Conservation (phyloP, 1,139 yeast genomes). For the Suhomyces guaymorum region DNA sequence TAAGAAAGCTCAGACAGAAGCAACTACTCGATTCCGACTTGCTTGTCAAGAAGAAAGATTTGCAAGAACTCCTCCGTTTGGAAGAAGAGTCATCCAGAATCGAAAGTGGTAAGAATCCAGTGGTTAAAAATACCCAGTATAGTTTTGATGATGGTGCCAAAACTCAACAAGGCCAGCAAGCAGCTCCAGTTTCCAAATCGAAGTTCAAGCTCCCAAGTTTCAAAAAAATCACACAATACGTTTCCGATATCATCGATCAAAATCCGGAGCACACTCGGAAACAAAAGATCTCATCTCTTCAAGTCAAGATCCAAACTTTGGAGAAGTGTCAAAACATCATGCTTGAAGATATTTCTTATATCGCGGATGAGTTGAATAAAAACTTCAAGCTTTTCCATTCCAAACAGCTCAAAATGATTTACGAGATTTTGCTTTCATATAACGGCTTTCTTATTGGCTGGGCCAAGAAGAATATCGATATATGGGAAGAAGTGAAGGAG, state of each 20-base stretch:
- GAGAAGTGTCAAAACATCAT: slow-evolving; percentile 62
- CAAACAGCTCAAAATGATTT: slow-evolving; percentile 47
- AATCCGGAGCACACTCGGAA: slow-evolving; percentile 69
- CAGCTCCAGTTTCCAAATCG: slow-evolving; percentile 2
- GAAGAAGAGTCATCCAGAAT: slow-evolving; percentile 44
- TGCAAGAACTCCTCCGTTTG: slow-evolving; percentile 41
- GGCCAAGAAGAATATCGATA: slow-evolving; percentile 69
- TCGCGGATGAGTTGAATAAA: slow-evolving; percentile 50
- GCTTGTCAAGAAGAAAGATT: slow-evolving; percentile 43
- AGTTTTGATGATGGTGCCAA: slow-evolving; percentile 25
- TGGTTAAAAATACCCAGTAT: slow-evolving; percentile 30
- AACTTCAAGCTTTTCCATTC: slow-evolving; percentile 55
- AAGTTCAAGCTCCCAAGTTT: slow-evolving; percentile 30
- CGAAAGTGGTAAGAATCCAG: slow-evolving; percentile 32
- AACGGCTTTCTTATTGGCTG: slow-evolving; percentile 62
- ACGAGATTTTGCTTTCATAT: slow-evolving; percentile 49
- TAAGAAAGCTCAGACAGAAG: slow-evolving; percentile 67
- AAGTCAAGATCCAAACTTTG: slow-evolving; percentile 52
- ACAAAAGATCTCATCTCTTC: slow-evolving; percentile 52
- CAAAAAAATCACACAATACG: slow-evolving; percentile 60
- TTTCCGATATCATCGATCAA: slow-evolving; percentile 67
- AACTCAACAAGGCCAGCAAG: slow-evolving; percentile 19
- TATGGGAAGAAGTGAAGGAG: slow-evolving; percentile 69
- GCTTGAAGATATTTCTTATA: slow-evolving; percentile 53
- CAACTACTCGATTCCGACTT: slow-evolving; percentile 59